Percentiles rank a stretch among this genome's conserved stretches.
Evolutionary conservation across 495 filamentous ascomycete species (phyloP).

Genomic region (Hypoxylon crocopeplum): DNA sequence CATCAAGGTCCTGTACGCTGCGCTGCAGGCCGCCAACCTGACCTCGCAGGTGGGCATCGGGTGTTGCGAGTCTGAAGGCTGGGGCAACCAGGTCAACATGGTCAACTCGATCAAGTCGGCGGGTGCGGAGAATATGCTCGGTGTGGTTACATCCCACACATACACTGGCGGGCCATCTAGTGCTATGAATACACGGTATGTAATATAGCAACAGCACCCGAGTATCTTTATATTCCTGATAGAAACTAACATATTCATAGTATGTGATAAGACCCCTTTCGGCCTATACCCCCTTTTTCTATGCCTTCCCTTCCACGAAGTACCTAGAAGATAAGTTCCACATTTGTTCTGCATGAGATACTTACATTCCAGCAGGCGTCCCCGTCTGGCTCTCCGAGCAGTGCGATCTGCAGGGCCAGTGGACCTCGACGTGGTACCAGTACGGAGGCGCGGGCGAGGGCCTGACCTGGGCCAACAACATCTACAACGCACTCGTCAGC

Average conservation of each 20-base stretch:
- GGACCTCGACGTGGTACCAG: slow-evolving; percentile 56
- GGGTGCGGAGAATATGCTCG: slow-evolving; percentile 40
- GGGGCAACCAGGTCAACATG: slow-evolving; percentile 50
- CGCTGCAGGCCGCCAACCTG: slow-evolving; percentile 40
- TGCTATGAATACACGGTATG: slow-evolving; percentile 41
- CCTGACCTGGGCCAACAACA: slow-evolving; percentile 63
- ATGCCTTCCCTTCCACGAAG: not conserved
- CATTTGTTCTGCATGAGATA: not conserved
- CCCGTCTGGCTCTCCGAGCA: slow-evolving; percentile 51
- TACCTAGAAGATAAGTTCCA: too few species aligned
- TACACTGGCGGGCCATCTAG: slow-evolving; percentile 46
- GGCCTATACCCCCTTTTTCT: not conserved
- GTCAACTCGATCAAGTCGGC: slow-evolving; percentile 44
- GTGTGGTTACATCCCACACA: slow-evolving; percentile 47
- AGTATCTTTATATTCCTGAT: too few species aligned
- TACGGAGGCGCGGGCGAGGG: slow-evolving; percentile 58
- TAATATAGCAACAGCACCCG: not conserved
- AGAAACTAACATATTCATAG: slow-evolving; percentile 12
- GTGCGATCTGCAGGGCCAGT: slow-evolving; percentile 55
- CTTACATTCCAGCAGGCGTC: slow-evolving; percentile 24
- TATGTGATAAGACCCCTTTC: slow-evolving; percentile 3
- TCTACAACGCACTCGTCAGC: slow-evolving; percentile 53
- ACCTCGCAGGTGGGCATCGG: slow-evolving; percentile 43
- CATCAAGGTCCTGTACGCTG: slow-evolving; percentile 47
- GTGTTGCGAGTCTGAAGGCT: slow-evolving; percentile 51